Percentiles rank a stretch among this genome's conserved stretches.
These are phyloP conservation scores for Pyropia yezoensis DNA, from an alignment of 23 red algal species.

Conservation along the genomic window DNA sequence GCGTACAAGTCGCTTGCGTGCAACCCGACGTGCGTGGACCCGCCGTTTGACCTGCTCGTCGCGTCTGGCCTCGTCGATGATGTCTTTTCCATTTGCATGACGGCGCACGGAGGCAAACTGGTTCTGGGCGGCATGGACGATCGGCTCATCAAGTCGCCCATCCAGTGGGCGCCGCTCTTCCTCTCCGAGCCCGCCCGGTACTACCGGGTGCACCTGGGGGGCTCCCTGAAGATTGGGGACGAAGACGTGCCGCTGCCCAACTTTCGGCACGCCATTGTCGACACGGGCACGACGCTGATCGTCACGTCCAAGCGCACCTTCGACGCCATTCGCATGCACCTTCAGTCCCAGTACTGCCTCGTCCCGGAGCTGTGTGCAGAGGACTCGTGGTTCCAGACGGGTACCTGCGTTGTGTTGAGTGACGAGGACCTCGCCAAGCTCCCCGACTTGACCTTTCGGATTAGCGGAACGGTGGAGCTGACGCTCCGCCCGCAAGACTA, in stretches of 20 bases:
- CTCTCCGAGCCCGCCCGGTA: constrained; percentile 34
- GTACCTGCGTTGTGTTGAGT: constrained; percentile 49
- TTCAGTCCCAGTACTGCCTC: constrained; percentile 53
- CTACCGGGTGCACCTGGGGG: constrained; percentile 68
- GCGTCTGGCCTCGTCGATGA: constrained; percentile 56
- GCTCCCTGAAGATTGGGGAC: constrained; percentile 32
- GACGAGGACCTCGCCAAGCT: constrained; percentile 47
- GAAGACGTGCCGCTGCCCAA: constrained; percentile 41
- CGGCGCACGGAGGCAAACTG: constrained; percentile 54
- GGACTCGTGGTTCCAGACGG: constrained; percentile 71
- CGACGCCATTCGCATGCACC: constrained; percentile 30
- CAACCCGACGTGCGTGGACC: constrained; percentile 88
- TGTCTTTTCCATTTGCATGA: constrained; percentile 90
- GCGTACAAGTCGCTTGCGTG: constrained; percentile 83
- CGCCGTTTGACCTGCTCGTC: constrained; percentile 82
- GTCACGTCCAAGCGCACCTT: constrained; percentile 51
- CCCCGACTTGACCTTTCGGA: constrained; percentile 42
- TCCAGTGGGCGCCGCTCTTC: constrained; percentile 62
- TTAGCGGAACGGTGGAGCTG: constrained; percentile 48
- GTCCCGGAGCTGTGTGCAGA: constrained; percentile 66
- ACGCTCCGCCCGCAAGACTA: constrained; percentile 63
- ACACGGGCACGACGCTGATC: constrained; percentile 92
- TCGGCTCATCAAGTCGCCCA: constrained; percentile 15
- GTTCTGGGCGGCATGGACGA: constrained; percentile 82
- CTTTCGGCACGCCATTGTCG: constrained; percentile 70